Conservation (phyloP, 305 asterid genomes). For the Solanum hybrid region DNA sequence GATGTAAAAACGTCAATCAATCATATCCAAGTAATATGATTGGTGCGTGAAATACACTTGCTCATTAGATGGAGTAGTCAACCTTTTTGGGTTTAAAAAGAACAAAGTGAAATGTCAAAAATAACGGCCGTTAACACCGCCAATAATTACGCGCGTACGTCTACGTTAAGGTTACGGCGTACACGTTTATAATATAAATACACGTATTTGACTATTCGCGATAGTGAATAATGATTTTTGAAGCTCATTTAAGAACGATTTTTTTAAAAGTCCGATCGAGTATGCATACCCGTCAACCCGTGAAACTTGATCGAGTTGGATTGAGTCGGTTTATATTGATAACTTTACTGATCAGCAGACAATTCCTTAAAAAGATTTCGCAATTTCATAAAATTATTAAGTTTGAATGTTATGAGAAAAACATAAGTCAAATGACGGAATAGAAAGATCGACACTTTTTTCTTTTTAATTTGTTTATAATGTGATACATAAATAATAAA, state of each 20-base stretch:
- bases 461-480: background rate
- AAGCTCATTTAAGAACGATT: background rate
- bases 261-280: background rate
- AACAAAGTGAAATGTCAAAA: background rate
- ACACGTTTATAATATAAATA: background rate
- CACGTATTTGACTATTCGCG: background rate
- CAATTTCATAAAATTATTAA: background rate
- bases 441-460: background rate
- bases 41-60: background rate
- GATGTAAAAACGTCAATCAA: background rate
- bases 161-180: background rate
- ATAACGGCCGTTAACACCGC: background rate
- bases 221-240: background rate
- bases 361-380: background rate
- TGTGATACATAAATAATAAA: background rate
- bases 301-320: background rate
- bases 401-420: background rate
- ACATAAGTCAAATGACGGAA: background rate
- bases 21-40: background rate
- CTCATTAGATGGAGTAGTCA: rapidly evolving
- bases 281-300: background rate
- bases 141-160: background rate
- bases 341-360: background rate
- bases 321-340: too few relatives aligned
- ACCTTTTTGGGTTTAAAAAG: background rate